phyloP scores from a whole-genome alignment of 345 rosid genomes.

The Gossypium ekmanianum region DNA sequence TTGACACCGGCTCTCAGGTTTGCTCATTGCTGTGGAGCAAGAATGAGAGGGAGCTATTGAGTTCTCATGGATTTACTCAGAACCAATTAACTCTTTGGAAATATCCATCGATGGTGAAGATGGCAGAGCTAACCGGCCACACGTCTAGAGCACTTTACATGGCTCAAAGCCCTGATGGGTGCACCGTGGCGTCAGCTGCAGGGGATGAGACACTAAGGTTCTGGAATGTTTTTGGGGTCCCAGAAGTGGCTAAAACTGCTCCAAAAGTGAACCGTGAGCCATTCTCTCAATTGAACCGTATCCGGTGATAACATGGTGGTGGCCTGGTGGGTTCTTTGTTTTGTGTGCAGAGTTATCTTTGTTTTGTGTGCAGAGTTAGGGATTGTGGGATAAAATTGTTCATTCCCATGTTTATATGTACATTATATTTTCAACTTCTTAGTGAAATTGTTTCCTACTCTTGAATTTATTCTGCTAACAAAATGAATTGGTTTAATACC shows the following conservation, averaged over 20 bases:
- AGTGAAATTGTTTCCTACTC: no score
- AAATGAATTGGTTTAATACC: no score
- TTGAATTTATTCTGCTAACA: no score
- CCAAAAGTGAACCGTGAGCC: conserved; percentile 44
- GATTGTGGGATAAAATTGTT: no score
- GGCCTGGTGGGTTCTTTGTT: no score
- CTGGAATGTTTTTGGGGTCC: conserved; percentile 59
- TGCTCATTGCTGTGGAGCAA: conserved; percentile 49
- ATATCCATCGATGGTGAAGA: conserved; percentile 51
- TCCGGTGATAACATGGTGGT: conserved; percentile 26
- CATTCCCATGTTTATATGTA: no score
- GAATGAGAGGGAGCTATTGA: conserved; percentile 49
- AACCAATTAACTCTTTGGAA: conserved; percentile 51
- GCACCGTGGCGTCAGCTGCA: conserved; percentile 64
- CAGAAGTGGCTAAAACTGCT: conserved; percentile 47
- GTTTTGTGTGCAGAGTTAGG: no score
- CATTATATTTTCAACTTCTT: no score
- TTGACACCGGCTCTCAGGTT: conserved; percentile 47
- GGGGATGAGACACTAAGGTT: conserved; percentile 58
- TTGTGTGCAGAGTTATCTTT: no score
- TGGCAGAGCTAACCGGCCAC: conserved; percentile 45
- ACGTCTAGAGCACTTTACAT: conserved; percentile 49
- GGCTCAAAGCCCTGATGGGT: conserved; percentile 62
- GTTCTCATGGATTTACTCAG: conserved; percentile 48
- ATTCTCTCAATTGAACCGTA: conserved; percentile 40